Percentiles rank a stretch among this genome's conserved stretches.
Conservation (phyloP, 306 rosid genomes). For the Rosa lucieae region DNA sequence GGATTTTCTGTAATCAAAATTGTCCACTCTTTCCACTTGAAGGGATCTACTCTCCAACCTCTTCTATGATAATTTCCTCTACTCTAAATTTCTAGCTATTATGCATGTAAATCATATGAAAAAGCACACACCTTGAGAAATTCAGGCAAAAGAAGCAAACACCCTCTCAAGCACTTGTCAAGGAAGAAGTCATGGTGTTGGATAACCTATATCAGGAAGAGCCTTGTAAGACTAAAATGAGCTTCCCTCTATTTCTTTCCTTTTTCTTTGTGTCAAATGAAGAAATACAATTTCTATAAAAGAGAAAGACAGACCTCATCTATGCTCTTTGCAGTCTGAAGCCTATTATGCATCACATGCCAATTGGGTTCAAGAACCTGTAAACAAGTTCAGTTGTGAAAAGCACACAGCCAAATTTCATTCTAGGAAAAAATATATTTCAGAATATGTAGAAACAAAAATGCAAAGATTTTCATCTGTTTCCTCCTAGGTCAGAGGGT, state of each 20-base stretch:
- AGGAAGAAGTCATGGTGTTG: conserved; percentile 95
- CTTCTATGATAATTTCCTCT: background rate
- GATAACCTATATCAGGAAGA: conserved; percentile 72
- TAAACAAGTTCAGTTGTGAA: conserved; percentile 18
- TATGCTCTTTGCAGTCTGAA: conserved; percentile 88
- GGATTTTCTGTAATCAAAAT: background rate
- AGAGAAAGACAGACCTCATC: conserved; percentile 63
- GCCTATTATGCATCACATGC: conserved; percentile 85
- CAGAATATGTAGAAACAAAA: background rate
- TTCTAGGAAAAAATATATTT: conserved; percentile 3
- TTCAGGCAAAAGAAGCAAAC: conserved; percentile 91
- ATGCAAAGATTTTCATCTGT: conserved; percentile 6
- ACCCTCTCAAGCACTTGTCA: conserved; percentile 89
- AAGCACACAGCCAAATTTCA: conserved; percentile 7
- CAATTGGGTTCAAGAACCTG: conserved; percentile 98
- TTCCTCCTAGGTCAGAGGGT: background rate
- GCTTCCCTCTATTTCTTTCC: background rate
- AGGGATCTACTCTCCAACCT: background rate
- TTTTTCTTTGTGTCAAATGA: background rate
- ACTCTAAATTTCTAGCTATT: background rate
- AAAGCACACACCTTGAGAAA: conserved; percentile 74
- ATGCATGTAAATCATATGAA: background rate
- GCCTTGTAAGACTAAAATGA: conserved; percentile 27
- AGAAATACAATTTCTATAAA: background rate
- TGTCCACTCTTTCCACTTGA: background rate